Base-by-base conservation (phyloP, 164 flowering plant genomes). In the Cinnamomum micranthum region DNA sequence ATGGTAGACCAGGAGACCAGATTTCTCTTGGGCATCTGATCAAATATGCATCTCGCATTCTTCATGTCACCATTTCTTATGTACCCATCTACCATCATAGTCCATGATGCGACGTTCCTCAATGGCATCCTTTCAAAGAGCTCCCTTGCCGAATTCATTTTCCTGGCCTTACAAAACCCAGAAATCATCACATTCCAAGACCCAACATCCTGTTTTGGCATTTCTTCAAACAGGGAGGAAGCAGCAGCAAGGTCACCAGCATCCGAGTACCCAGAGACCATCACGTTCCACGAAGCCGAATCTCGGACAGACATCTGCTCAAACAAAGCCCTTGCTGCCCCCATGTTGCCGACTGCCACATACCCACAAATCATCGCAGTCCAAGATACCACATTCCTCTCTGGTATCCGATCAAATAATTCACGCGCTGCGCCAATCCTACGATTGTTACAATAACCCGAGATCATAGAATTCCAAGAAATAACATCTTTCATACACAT, bases 381-480 rank as follows among this genome's bases (percentile, higher is more conserved):
- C 86, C 87, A 86, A 11, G 86, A 81, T 74, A 84, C 76, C 58
- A 81, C 84, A 83, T 82, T 81, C 76, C 74, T 81, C 70, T 83
- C 82, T 0, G 73, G 70, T 81, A 84, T 84, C 25, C 22, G 28
- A 74, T 84, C 83, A 78, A 86, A 83, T 3, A 85, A 27, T 17
- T 71, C 72, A 4, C 76, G 74, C 4, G 88, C 86, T 50, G 35
- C 33, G n/a, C 75, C 80, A 10, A 83, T 60, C 47, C 72, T 67
- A 2, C 79, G 78, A 74, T 73, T 69, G 68, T 69, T 79, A 6
- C 76, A 78, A 69, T 75, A 80, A 4, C 86, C 82, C 1, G 77
- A 75, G 65, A 85, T 77, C 83, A 85, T 85, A 3, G 77, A 74
- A 76, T 85, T 85, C 88, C 86, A 83, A 3, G 87, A 83, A 72